Conservation (phyloP, 2,329 filamentous ascomycete genomes). For the Beauveria bassiana region DNA sequence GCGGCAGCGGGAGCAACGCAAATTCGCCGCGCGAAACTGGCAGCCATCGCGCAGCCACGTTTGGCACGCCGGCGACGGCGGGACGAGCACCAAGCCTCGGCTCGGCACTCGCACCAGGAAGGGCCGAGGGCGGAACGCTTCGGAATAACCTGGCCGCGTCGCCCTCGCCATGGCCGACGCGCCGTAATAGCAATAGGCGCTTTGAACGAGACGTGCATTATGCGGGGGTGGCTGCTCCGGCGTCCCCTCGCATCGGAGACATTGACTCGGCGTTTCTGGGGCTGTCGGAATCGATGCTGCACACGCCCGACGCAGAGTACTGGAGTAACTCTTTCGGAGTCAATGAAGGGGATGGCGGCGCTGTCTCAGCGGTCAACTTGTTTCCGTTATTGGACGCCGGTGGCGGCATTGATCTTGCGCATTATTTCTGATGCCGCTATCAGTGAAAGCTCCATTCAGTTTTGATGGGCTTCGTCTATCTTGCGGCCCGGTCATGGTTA, state of each 20-base stretch:
- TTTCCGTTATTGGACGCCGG: constrained; percentile 44
- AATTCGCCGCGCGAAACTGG: not conserved
- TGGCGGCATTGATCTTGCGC: constrained; percentile 44
- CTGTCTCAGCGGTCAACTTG: constrained; percentile 38
- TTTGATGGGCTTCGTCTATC: not conserved
- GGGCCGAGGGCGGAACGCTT: not conserved
- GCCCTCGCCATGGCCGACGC: not conserved
- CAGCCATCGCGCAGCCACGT: not conserved
- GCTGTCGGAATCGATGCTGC: constrained; percentile 28
- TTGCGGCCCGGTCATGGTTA: no score
- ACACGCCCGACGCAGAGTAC: constrained; percentile 34
- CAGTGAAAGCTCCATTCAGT: not conserved
- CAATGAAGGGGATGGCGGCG: constrained; percentile 28
- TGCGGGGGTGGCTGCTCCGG: constrained; percentile 20
- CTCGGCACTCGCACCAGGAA: not conserved
- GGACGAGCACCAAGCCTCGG: not conserved
- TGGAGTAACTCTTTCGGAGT: constrained; percentile 29
- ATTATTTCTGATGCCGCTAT: constrained; percentile 22
- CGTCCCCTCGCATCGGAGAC: constrained; percentile 27
- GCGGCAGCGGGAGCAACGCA: not conserved
- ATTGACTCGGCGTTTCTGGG: constrained; percentile 32
- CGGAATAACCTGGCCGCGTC: not conserved
- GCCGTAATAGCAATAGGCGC: not conserved
- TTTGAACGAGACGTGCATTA: constrained; percentile 11
- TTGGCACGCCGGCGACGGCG: not conserved